Evolutionary conservation across 2,329 filamentous ascomycete genomes (phyloP).

Genomic region (Cladorrhinum sp.): DNA sequence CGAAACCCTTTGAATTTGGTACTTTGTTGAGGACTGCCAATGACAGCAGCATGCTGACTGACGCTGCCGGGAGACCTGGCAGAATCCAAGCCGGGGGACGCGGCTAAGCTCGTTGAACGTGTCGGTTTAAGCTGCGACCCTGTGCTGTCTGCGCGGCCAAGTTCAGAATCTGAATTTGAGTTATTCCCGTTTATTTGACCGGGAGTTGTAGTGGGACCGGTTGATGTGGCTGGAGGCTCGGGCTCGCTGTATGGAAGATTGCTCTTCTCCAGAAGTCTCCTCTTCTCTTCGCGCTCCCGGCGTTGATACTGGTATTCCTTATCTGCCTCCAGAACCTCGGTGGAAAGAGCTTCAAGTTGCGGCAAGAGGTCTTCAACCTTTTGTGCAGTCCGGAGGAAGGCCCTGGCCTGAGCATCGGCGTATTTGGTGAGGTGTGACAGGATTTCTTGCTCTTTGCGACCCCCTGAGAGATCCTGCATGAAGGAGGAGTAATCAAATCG

Average conservation of each 20-base stretch:
- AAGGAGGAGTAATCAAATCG: constrained; percentile 98
- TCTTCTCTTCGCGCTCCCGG: constrained; percentile 93
- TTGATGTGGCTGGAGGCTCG: constrained; percentile 47
- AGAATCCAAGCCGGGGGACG: constrained; percentile 41
- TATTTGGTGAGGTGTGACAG: constrained; percentile 92
- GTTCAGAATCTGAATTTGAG: constrained; percentile 62
- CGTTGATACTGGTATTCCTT: constrained; percentile 96
- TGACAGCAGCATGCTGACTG: constrained; percentile 37
- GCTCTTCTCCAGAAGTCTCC: constrained; percentile 83
- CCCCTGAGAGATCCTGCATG: constrained; percentile 98
- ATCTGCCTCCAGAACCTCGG: constrained; percentile 87
- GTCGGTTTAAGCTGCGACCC: constrained; percentile 60
- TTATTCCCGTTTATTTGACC: constrained; percentile 22
- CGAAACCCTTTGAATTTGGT: constrained; percentile 85
- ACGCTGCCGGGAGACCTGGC: constrained; percentile 58
- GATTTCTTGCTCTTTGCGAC: constrained; percentile 97
- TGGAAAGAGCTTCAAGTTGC: constrained; percentile 81
- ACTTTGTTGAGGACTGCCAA: constrained; percentile 48
- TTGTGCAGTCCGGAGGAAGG: constrained; percentile 77
- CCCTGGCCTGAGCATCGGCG: constrained; percentile 78
- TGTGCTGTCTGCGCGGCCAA: constrained; percentile 71
- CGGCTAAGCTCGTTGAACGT: constrained; percentile 36
- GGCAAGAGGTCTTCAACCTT: constrained; percentile 84
- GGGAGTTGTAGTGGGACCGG: constrained; percentile 31
- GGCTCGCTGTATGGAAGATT: constrained; percentile 70